phyloP scores from a whole-genome alignment of 2,329 filamentous ascomycete species.

The Beauveria sp. region DNA sequence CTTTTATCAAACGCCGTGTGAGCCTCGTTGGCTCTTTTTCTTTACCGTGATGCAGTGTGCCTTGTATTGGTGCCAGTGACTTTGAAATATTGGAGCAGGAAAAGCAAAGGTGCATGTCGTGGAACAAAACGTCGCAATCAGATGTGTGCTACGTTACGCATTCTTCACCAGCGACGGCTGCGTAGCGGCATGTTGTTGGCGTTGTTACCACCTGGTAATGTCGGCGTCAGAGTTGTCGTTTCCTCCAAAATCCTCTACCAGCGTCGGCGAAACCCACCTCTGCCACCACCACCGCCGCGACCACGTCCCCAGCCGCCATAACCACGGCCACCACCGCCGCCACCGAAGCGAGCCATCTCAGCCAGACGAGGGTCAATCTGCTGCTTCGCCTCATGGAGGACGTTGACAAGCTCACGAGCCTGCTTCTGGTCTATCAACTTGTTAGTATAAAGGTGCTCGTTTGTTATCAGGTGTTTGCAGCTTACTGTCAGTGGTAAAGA shows the following conservation, averaged over 20 bases:
- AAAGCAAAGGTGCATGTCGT: constrained; percentile 9
- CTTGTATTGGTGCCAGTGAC: constrained; percentile 1
- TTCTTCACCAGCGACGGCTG: constrained; percentile 43
- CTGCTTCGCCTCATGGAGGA: constrained; percentile 92
- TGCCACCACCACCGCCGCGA: constrained; percentile 44
- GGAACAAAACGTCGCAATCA: not conserved
- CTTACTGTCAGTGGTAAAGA: constrained; percentile 99
- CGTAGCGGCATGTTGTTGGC: constrained; percentile 43
- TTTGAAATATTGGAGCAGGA: constrained; percentile 5
- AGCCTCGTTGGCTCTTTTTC: constrained; percentile 13
- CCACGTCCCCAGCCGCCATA: constrained; percentile 65
- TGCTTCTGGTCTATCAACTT: constrained; percentile 68
- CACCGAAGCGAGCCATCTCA: constrained; percentile 91
- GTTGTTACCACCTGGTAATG: constrained; percentile 33
- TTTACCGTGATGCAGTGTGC: constrained; percentile 10
- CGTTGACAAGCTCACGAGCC: constrained; percentile 90
- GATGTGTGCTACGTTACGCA: constrained; percentile 7
- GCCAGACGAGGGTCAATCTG: constrained; percentile 91
- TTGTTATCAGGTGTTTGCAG: constrained; percentile 21
- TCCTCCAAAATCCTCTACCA: constrained; percentile 13
- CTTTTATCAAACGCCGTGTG: constrained; percentile 26
- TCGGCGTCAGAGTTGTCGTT: constrained; percentile 19
- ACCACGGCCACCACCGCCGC: constrained; percentile 71
- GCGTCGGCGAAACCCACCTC: constrained; percentile 37
- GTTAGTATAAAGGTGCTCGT: constrained; percentile 24